Conservation (phyloP, 1,284 basidiomycete genomes). For the Ceratobasidium sp. region DNA sequence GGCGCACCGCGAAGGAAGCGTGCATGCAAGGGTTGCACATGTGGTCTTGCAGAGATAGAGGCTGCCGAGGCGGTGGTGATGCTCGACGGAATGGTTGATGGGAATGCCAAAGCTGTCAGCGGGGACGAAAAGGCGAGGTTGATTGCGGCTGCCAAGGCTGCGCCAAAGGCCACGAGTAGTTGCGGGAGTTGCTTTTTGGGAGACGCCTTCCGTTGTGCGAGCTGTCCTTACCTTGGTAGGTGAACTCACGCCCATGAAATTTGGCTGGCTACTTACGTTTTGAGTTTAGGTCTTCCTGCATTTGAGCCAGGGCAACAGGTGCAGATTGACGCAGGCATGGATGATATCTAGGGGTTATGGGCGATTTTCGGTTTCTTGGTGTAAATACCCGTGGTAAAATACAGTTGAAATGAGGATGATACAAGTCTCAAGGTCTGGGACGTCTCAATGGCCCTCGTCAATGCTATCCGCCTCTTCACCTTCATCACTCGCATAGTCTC, state of each 20-base stretch:
- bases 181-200: slow-evolving; percentile 99
- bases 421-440: not conserved
- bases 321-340: slow-evolving; percentile 86
- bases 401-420: slow-evolving; percentile 18
- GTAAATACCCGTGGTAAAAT: not conserved
- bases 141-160: slow-evolving; percentile 71
- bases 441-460: not conserved
- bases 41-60: slow-evolving; percentile 93
- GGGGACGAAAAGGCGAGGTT: slow-evolving; percentile 75
- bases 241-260: slow-evolving; percentile 51
- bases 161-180: slow-evolving; percentile 90
- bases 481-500: slow-evolving; percentile 75
- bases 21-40: slow-evolving; percentile 95
- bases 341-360: slow-evolving; percentile 70
- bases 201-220: slow-evolving; percentile 96
- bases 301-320: slow-evolving; percentile 99
- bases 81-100: slow-evolving; percentile 67
- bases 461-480: slow-evolving; percentile 59
- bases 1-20: slow-evolving; percentile 76
- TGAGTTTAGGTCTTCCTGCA: slow-evolving; percentile 82
- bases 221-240: slow-evolving; percentile 95
- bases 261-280: slow-evolving; percentile 46
- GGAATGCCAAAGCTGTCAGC: slow-evolving; percentile 71
- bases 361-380: too few species aligned
- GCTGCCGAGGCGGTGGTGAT: slow-evolving; percentile 81